Evolutionary conservation across 78 protist genomes (phyloP), one percentile per base, ranked within the genome.

Genomic region (Chrysochromulina tobinii): DNA sequence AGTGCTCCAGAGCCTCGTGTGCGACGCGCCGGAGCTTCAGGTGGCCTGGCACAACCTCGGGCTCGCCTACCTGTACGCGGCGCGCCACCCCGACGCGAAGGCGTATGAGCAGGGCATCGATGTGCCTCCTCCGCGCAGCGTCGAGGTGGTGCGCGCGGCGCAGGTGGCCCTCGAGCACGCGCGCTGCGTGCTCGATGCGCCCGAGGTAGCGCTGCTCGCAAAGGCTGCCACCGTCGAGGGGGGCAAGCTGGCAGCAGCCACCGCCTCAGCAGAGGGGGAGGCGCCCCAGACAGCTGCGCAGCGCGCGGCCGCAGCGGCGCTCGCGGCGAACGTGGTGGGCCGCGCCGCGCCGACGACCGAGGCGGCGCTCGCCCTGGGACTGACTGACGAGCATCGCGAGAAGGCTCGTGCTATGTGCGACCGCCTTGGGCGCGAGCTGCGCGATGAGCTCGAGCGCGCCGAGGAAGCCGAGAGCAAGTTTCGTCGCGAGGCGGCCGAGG

Each of bases 31-130:
- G 20, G 48, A 48, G 20, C 75, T 89, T 67, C 27, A 21, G 27
- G 54, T 61, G 3, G 17, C 94, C 14, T 61, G 84, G 94, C 93
- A 69, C 90, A 93, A 93, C 81, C 25, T 95, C 9, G 94, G 92
- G 2, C 38, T 90, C 73, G 59, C 72, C 17, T 69, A 87, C 69
- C 94, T 94, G 51, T n/a, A 20, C 27, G 23, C 53, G 17, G 72
- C 93, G 27, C 12, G 3, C 27, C 83, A 14, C 58, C 57, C 58
- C 18, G 58, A 66, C 25, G 72, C 27, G 27, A 20, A 8, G 27
- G 72, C 25, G 72, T 66, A 6, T 9, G 27, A 17, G 27, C 15
- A 4, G 27, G n/a, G 25, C 4, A 8, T 9, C n/a, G 25, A 20
- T 3, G 64, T 59, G 64, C 64, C 64, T 14, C 72, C 27, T 66